These are phyloP conservation scores for Saksenaea vasiformis DNA, from an alignment of 371 early-diverging fungal species.

Conservation along the genomic window DNA sequence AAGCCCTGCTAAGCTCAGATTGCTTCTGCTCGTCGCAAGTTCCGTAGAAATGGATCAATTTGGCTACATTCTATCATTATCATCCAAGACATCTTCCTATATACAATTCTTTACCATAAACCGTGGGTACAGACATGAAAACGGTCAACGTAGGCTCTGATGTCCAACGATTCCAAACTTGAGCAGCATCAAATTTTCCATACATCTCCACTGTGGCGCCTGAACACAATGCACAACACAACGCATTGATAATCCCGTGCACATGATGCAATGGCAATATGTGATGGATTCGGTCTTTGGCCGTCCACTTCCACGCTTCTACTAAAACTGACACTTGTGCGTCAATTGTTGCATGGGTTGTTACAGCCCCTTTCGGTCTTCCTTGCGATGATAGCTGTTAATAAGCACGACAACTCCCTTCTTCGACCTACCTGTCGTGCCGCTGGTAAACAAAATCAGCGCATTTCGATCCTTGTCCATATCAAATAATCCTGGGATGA, in stretches of 20 bases:
- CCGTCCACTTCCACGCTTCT: slow-evolving; percentile 75
- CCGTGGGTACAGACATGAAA: slow-evolving; percentile 91
- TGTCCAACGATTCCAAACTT: slow-evolving; percentile 65
- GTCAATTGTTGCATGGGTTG: slow-evolving; percentile 66
- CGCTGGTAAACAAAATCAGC: slow-evolving; percentile 82
- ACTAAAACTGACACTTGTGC: slow-evolving; percentile 67
- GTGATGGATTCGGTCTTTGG: slow-evolving; percentile 72
- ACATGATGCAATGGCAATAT: slow-evolving; percentile 85
- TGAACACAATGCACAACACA: slow-evolving; percentile 61
- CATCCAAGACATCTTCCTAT: not conserved
- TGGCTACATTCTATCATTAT: slow-evolving; percentile 37
- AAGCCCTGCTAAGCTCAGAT: slow-evolving; percentile 42
- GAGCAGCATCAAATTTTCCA: slow-evolving; percentile 61
- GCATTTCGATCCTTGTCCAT: slow-evolving; percentile 52
- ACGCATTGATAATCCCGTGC: slow-evolving; percentile 72
- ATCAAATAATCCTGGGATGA: slow-evolving; percentile 18
- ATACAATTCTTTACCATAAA: slow-evolving; percentile 54
- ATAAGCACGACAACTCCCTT: not conserved
- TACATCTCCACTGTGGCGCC: slow-evolving; percentile 82
- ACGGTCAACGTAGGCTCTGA: slow-evolving; percentile 44
- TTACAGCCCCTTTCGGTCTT: slow-evolving; percentile 82
- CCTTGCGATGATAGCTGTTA: slow-evolving; percentile 33
- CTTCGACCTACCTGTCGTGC: slow-evolving; percentile 58
- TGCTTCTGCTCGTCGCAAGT: slow-evolving; percentile 28
- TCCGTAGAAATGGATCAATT: slow-evolving; percentile 55